Evolutionary conservation across 108 stramenopile species (phyloP), one percentile per base, ranked within the genome.

Genomic region (Nannochloropsis oceanica): DNA sequence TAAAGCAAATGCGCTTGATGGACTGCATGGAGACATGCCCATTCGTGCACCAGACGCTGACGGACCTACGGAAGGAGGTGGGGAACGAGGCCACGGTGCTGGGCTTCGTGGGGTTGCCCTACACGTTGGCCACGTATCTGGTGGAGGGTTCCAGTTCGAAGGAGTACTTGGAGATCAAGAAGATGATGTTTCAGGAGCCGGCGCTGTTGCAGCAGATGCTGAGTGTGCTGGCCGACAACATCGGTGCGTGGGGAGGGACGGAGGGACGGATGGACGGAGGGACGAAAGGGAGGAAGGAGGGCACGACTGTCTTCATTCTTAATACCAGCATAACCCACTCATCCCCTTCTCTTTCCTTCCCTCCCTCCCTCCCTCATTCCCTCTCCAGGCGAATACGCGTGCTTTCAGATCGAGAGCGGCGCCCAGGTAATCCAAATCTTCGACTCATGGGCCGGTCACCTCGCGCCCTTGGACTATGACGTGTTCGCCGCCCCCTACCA

Each of bases 401-500:
- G 59, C 79, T 92, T 94, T 87, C 95, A 99, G 92, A 94, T 97
- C 42, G 96, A 97, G 79, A 94, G 93, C 81, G 98, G 98, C 14
- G 98, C 97, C 1, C 95, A 97, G 89, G 96, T 98, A 25, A 93
- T 99, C 84, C 97, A 99, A 92, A 92, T 99, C 13, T 99, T 99
- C 90, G 99, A 99, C 92, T 94, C 93, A 44, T 98, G 96, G 96
- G 98, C 97, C 12, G 96, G 97, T 87, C 97, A 98, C 84, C 85
- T 98, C 44, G 91, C 90, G 44, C 97, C 97, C 22, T 81, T 84
- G 22, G 89, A 93, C 84, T 99, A 97, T 90, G 93, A 93, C 59
- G 79, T 88, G 34, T 98, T 95, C 87, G 96, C 95, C 89, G 96
- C 96, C 25, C 97, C 99, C 12, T 99, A 99, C 92, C 89, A 89